These are phyloP conservation scores for Saccharomyces pastorianus DNA, from an alignment of 1,139 yeast species.

Conservation along the genomic window DNA sequence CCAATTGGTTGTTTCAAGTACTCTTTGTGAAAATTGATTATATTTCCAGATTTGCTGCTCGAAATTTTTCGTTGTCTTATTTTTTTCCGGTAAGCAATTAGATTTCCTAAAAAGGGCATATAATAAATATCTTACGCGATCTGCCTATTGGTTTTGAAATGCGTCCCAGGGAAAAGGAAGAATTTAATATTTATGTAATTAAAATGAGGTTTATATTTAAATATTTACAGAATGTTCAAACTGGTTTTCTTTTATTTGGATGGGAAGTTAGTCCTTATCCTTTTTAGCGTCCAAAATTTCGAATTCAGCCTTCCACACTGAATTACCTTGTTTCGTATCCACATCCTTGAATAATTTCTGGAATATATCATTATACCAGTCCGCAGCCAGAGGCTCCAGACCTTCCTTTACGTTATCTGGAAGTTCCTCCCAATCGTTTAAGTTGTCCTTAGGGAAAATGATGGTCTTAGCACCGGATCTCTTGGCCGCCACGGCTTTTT, in stretches of 20 bases:
- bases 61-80: not conserved
- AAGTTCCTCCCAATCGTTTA: constrained; percentile 86
- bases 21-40: not conserved
- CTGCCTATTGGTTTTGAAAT: not conserved
- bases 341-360: constrained; percentile 58
- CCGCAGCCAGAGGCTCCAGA: constrained; percentile 77
- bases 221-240: not conserved
- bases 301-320: constrained; percentile 35
- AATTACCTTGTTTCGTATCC: constrained; percentile 43
- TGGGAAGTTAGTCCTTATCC: constrained; percentile 1
- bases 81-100: not conserved
- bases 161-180: not conserved
- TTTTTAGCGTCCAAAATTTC: constrained; percentile 33
- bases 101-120: not conserved
- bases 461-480: constrained; percentile 86
- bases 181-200: not conserved
- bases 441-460: constrained; percentile 87
- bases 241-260: not conserved
- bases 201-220: not conserved
- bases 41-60: not conserved
- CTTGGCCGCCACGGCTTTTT: constrained; percentile 92
- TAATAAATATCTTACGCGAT: not conserved
- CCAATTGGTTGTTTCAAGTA: no score
- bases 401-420: constrained; percentile 90
- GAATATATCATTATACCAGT: constrained; percentile 83